Evolutionary conservation across 2,329 filamentous ascomycete genomes (phyloP), one percentile per base, ranked within the genome.

Genomic region (Xylariaceae sp.): DNA sequence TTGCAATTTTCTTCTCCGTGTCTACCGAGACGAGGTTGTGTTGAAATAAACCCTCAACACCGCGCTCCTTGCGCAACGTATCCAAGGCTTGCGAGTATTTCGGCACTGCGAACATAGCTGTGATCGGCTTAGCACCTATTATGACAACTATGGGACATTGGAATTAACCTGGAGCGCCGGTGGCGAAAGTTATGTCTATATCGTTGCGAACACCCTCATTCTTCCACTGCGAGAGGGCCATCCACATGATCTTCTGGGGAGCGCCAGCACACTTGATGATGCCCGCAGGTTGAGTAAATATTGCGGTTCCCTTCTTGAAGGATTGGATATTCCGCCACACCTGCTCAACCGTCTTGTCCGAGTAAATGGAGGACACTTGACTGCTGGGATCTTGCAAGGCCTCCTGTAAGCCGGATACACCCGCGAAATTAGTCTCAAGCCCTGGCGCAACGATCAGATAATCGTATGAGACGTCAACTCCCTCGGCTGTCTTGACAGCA

Each of bases 191-290:
- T 1, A 63, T 57, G 20, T 61, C 49, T 32, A 68, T 62, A 17
- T 61, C 49, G 35, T 58, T 52, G 21, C 63, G 53, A 7, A 66
- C 58, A 8, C 61, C 64, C 16, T 64, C 59, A 14, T 59, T 57
- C 45, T 64, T 54, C 66, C 66, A 68, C 46, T 67, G 62, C 7
- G 63, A 65, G 20, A 67, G 55, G 3, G 64, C 66, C 64, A 68
- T 66, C 66, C 66, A 68, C 55, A 68, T 56, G 47, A 68, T 60
- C 58, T 68, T 68, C 48, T 68, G 66, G 3, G 66, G 66, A 1
- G 64, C 66, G 12, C 66, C 66, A 10, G 66, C 66, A 22, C 66
- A 68, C 55, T 68, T 68, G 54, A 68, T 66, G 44, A 65, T 43
- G 10, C 66, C 66, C 1, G 64, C 62, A 12, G 66, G 66, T 45